Conservation (phyloP, 129 eudicot genomes). For the Daucus carota region DNA sequence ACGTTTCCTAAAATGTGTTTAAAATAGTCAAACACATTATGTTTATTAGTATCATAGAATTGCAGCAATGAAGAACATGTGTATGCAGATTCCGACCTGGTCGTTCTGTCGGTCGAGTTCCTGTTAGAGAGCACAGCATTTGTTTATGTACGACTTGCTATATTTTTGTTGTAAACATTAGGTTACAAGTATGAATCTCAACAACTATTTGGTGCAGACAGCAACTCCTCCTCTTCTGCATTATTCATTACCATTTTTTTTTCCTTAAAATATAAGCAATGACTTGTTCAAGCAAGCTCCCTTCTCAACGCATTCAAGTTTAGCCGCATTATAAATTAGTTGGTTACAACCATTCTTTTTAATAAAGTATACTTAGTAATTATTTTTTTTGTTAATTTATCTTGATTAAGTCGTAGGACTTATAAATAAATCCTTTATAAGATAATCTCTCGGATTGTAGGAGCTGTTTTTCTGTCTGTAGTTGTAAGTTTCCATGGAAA, state of each 20-base stretch:
- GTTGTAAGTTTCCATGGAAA: slow-evolving; percentile 29
- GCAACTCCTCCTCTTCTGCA: slow-evolving; percentile 5
- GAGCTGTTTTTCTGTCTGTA: background rate
- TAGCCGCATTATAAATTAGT: slow-evolving; percentile 16
- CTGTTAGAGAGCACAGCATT: background rate
- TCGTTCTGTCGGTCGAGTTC: background rate
- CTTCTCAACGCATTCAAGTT: slow-evolving; percentile 18
- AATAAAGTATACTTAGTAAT: background rate
- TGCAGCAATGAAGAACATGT: background rate
- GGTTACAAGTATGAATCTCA: slow-evolving; percentile 61
- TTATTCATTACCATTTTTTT: slow-evolving; percentile 27
- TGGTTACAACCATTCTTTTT: background rate
- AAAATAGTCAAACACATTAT: too few species aligned
- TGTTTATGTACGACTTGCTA: background rate
- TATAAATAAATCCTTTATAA: background rate
- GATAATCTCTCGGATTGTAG: background rate
- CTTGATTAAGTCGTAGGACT: background rate
- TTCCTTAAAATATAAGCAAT: slow-evolving; percentile 52
- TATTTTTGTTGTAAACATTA: slow-evolving; percentile 7
- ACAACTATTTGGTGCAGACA: slow-evolving; percentile 71
- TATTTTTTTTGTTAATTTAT: background rate
- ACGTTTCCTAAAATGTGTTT: too few species aligned
- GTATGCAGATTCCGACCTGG: background rate
- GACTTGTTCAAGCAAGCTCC: slow-evolving; percentile 51
- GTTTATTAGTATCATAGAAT: too few species aligned